Evolutionary conservation across 306 rosid species (phyloP), one percentile per base, ranked within the genome.

Genomic region (Nissolia schottii): DNA sequence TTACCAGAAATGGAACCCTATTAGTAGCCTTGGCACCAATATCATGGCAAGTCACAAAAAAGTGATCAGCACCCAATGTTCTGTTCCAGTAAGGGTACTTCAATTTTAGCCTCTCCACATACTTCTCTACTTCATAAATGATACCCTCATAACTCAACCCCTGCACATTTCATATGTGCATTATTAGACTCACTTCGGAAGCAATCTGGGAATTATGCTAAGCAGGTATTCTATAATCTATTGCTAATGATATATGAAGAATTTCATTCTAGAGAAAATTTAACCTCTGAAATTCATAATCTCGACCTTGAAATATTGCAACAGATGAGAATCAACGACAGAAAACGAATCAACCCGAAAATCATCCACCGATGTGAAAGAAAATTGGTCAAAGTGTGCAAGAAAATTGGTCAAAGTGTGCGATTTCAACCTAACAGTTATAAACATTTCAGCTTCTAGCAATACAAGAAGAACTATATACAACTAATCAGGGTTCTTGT

Each of bases 31-130:
- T 50, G 12, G 45, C 76, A 19, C 79, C 76, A 3, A 60, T 51
- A 9, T 79, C 72, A 51, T 79, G 80, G 10, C 83, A 79, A 66
- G 71, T 74, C 45, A 79, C 79, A 23, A 79, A 79, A 67, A 79
- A 74, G 32, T 79, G 83, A 51, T 74, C 83, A 40, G 76, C 32
- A n/a, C 80, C 83, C 14, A 57, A 32, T 3, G 79, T 79, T 79
- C 60, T 68, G 66, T 79, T 79, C 83, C 76, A 79, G 20, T 79
- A 59, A 49, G 79, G 79, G 54, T 73, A 74, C 65, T 59, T 74
- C 5, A 18, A 62, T n/a, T 20, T 74, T 7, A 73, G 41, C 25
- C 57, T 25, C 38, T 74, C 6, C 43, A 79, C 79, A 29, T 74
- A 67, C 31, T 74, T 43, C 76, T 67, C 5, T 0, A 74, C 76